Percentiles rank a stretch among this genome's conserved stretches.
phyloP scores from a whole-genome alignment of 106 monocot species.

The Acanthochlamys bracteata region DNA sequence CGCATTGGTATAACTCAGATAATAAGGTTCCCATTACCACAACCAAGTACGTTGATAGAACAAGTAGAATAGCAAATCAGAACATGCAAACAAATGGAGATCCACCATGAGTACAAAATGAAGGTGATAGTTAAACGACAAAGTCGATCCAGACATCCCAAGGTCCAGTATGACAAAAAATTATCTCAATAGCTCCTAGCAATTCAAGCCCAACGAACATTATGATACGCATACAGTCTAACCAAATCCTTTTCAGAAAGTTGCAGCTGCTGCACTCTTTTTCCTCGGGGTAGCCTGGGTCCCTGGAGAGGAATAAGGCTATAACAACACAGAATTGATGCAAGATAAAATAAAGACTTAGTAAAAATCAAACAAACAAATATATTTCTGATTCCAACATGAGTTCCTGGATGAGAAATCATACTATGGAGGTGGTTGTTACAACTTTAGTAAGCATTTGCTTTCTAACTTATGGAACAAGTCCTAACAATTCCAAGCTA shows the following conservation, averaged over 20 bases:
- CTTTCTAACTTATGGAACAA: too few species aligned
- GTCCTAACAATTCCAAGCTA: neutral
- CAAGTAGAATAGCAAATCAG: neutral
- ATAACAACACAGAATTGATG: neutral
- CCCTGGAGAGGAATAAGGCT: neutral
- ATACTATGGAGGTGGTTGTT: neutral
- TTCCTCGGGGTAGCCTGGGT: conserved; percentile 12
- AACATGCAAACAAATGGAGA: neutral
- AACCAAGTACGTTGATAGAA: too few species aligned
- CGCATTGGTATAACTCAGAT: too few species aligned
- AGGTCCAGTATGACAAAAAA: neutral
- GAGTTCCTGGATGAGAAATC: too few species aligned
- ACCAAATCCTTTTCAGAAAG: neutral
- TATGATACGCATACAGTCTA: neutral
- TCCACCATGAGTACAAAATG: neutral
- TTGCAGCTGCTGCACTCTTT: conserved; percentile 1
- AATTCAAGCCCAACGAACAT: neutral
- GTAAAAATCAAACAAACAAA: neutral
- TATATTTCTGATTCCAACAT: too few species aligned
- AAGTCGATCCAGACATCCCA: neutral
- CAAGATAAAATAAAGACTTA: neutral
- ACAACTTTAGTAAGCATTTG: neutral
- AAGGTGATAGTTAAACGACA: neutral
- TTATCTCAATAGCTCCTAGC: neutral
- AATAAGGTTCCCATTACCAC: too few species aligned